Evolutionary conservation across 2,329 filamentous ascomycete genomes (phyloP).

Genomic region (Trichoderma asperellum): DNA sequence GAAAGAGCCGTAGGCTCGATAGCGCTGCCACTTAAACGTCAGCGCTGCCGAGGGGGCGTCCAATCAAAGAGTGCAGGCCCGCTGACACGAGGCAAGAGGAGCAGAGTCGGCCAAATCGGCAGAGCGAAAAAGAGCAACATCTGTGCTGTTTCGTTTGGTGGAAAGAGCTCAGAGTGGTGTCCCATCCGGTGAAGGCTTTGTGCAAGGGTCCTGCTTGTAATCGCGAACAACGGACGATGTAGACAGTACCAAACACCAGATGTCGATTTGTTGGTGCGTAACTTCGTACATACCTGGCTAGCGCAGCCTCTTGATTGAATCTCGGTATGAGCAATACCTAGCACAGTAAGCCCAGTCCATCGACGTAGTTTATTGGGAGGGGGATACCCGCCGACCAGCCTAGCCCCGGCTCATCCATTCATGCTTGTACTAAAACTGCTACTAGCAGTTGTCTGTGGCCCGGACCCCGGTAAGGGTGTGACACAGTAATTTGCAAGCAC

Average conservation of each 20-base stretch:
- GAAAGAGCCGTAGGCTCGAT: not conserved
- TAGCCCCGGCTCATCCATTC: not conserved
- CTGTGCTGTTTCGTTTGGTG: not conserved
- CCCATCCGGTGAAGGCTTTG: not conserved
- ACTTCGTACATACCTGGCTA: not conserved
- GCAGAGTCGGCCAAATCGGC: not conserved
- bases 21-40: constrained; percentile 4
- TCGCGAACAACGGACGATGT: not conserved
- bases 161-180: too few relatives aligned
- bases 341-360: constrained; percentile 9
- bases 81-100: constrained; percentile 21
- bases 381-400: not conserved
- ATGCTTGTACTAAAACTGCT: not conserved
- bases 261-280: not conserved
- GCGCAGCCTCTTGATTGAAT: constrained; percentile 8
- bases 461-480: constrained; percentile 2
- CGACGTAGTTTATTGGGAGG: not conserved
- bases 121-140: not conserved
- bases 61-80: constrained; percentile 29
- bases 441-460: not conserved
- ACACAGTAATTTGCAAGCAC: not conserved
- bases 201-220: not conserved
- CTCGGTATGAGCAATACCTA: constrained; percentile 22
- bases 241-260: not conserved
- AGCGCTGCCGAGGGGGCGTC: constrained; percentile 33